Base-by-base conservation (phyloP, 2,329 filamentous ascomycete genomes). In the Thelonectria blattea region DNA sequence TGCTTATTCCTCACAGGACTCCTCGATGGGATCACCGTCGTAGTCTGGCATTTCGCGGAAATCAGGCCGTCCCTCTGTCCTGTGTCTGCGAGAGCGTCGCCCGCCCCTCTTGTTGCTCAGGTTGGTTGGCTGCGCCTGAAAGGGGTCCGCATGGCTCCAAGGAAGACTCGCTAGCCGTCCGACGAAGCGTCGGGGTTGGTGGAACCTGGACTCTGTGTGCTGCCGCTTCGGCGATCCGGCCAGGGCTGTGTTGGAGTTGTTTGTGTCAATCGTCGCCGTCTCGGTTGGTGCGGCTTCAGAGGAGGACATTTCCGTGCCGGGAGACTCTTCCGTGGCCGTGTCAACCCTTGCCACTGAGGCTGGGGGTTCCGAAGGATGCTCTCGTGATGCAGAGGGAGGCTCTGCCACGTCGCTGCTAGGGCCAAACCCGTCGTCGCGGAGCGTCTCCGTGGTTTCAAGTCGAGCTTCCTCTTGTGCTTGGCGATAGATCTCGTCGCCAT, bases 1-100 rank as follows among this genome's bases (percentile, higher is more conserved):
- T 45, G 32, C 46, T 55, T 59, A 58, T 37, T 50, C 54, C 50
- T 61, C 54, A 42, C n/a, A n/a, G n/a, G n/a, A n/a, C n/a, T n/a
- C n/a, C 32, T 76, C 74, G 52, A 76, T 76, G 46, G 74, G 73
- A 58, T 76, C 74, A 17, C 64, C 71, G 14, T 73, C 62, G 52
- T 73, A 69, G 57, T 73, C 64, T 14, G 74, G 74, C 63, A 76
- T 65, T 17, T 70, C 56, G 52, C 74, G 69, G 56, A 76, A 73
- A 54, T 76, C 71, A 17, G 73, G 74, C 49, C 74, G 68, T 30
- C 62, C 64, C n/a, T 58, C 58, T n/a, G 66, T 64, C 59, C 69
- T 66, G 45, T 58, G 61, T 48, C 57, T 67, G 18, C 47, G 61
- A 43, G 51, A 61, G 43, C 64, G 58, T 42, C 61, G 50, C 59